phyloP scores from a whole-genome alignment of 306 rosid species.

The Glycyrrhiza uralensis region DNA sequence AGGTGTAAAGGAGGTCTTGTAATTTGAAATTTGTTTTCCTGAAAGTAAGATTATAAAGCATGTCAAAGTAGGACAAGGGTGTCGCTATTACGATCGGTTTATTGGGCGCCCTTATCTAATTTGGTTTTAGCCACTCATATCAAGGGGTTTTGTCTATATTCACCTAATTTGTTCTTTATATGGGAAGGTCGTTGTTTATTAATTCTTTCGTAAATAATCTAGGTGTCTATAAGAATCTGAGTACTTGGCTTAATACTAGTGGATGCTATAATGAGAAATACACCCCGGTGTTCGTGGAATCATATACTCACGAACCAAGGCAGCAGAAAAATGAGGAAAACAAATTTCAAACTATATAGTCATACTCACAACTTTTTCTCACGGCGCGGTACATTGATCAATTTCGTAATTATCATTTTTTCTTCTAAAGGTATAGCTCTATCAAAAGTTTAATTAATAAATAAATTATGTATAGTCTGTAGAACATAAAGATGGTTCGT shows the following conservation, averaged over 20 bases:
- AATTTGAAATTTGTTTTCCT: constrained; percentile 26
- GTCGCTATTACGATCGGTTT: constrained; percentile 20
- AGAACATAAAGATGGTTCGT: no score
- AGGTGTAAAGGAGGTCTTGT: constrained; percentile 31
- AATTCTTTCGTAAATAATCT: constrained; percentile 6
- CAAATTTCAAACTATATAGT: background rate
- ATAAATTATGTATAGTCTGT: no score
- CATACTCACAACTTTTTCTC: background rate
- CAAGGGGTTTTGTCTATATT: constrained; percentile 26
- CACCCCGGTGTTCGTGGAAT: constrained; percentile 20
- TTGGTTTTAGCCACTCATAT: constrained; percentile 26
- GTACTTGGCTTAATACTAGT: background rate
- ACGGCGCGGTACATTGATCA: background rate
- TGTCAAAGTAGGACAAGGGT: constrained; percentile 26
- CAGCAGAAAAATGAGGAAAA: background rate
- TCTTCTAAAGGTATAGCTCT: no score
- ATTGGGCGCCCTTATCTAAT: constrained; percentile 31
- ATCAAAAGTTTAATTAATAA: background rate
- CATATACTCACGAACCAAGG: background rate
- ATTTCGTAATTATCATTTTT: no score
- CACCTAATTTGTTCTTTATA: constrained; percentile 27
- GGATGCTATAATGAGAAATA: constrained; percentile 27
- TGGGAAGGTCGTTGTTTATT: constrained; percentile 10
- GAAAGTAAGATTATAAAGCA: constrained; percentile 26
- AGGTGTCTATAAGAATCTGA: background rate